These are phyloP conservation scores for Colletotrichum costaricense DNA, from an alignment of 2,329 filamentous ascomycete genomes.

Conservation along the genomic window DNA sequence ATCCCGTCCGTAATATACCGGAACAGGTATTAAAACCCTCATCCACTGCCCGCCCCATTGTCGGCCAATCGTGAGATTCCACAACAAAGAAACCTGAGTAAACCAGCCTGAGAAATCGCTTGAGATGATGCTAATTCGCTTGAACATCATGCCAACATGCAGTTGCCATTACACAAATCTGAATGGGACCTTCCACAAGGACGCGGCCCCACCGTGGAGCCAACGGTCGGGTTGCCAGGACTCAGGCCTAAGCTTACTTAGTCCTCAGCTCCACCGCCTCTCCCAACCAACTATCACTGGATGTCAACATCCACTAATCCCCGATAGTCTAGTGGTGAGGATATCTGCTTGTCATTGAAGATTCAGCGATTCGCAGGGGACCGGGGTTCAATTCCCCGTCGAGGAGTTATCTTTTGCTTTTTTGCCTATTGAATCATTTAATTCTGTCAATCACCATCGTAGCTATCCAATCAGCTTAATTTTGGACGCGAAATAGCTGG, in stretches of 20 bases:
- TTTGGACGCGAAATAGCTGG: too few species aligned
- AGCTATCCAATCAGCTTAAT: background rate
- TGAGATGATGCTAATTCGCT: too few species aligned
- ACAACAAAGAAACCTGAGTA: background rate
- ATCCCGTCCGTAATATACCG: too few species aligned
- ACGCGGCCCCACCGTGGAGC: background rate
- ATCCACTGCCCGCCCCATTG: too few species aligned
- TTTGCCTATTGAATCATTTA: background rate
- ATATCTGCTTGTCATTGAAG: background rate
- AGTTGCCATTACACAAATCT: background rate
- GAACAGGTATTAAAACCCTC: too few species aligned
- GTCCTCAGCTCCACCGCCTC: rapidly evolving
- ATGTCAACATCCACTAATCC: background rate
- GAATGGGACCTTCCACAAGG: background rate
- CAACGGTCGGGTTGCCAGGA: background rate
- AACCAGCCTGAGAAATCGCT: background rate
- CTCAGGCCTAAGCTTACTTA: background rate
- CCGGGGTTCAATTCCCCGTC: background rate
- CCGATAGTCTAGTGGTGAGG: background rate
- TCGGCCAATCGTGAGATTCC: background rate
- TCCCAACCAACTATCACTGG: background rate
- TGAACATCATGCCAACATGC: background rate
- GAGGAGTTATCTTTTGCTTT: background rate
- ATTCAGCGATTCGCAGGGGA: background rate
- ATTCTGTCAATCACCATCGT: too few species aligned